Evolutionary conservation across 2,329 filamentous ascomycete species (phyloP), one percentile per base, ranked within the genome.

Genomic region (Pseudogymnoascus sp.): DNA sequence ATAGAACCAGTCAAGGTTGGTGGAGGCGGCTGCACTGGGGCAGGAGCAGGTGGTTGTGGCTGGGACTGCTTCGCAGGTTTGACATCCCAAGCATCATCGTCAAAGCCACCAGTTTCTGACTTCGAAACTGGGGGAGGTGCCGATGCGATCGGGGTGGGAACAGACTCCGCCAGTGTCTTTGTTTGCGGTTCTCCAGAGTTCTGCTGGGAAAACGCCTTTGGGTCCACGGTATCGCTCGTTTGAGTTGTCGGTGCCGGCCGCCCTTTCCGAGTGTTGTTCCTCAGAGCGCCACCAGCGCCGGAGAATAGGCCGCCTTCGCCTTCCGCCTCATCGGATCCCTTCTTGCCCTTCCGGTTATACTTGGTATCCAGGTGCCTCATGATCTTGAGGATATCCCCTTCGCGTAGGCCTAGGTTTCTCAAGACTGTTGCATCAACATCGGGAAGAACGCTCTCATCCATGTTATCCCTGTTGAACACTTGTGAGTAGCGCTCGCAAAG

Each of bases 61-160:
- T 71, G 67, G 60, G 70, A 62, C 60, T 87, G 83, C 72, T 86
- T 88, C 13, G 88, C 84, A 17, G 91, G 90, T 77, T 97, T 97
- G 60, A 96, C 88, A 71, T 96, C 91, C 95, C 95, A 99, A 7
- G 95, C 95, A 78, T 97, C 91, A 72, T 97, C 95, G 61, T 99
- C 95, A 71, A 97, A 97, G 2, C 91, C 91, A 64, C 80, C 78
- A 44, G 76, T 71, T 37, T 76, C 75, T 60, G 78, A 78, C 64
- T 83, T 80, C 38, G 82, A 78, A 38, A 77, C 74, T 64, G 77
- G 74, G 13, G 78, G 74, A 56, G 74, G 72, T 29, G 65, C 67
- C 7, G 68, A 70, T 26, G 72, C 67, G 44, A 82, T 73, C 0
- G 84, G 78, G 33, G 82, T 82, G 23, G 79, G 72, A 61, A 79